Evolutionary conservation across 768 basidiomycete genomes (phyloP), one percentile per base, ranked within the genome.

Genomic region (Mycena galericulata): DNA sequence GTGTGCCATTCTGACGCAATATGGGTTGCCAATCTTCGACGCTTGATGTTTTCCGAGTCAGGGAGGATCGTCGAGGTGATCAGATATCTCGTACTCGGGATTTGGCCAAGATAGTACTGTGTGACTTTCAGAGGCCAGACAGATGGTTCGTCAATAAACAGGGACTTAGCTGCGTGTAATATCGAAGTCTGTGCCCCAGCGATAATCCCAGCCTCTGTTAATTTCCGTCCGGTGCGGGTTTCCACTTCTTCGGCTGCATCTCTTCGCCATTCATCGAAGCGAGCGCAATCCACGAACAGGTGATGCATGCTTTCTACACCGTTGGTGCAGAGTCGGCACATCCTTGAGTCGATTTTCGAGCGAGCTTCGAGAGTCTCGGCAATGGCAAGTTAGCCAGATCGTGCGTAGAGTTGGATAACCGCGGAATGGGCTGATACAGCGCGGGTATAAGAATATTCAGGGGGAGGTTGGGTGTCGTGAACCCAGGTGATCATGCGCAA

Each of bases 271-370:
- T 41, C 40, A 20, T 41, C 17, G 40, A 41, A 41, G 9, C 17
- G 40, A 20, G 7, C 17, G 40, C 40, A 41, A 36, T 6, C 14
- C n/a, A 62, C 49, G 20, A 62, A 62, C 4, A 62, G 26, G 10
- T 62, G 60, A 15, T 62, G 60, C 36, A 53, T 30, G 27, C 60
- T 53, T n/a, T 62, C 60, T 22, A 62, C 27, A 0, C 38, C 62
- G 14, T 45, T 26, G n/a, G 51, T 24, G 14, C 51, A 26, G 14
- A 45, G 24, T 17, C 62, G 27, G 24, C 62, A 46, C 41, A 55
- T 22, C 6, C 29, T 20, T 2, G 40, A 55, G 9, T 9, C 5
- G 20, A 55, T 18, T 17, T 46, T 63, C 4, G 54, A 46, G 20
- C 63, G 32, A 18, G n/a, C 22, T 15, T 46, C 54, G 32, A 65